Evolutionary conservation across 176 grass and related monocot genomes (phyloP), one percentile per base, ranked within the genome.

Genomic region (Puccinellia tenuiflora): DNA sequence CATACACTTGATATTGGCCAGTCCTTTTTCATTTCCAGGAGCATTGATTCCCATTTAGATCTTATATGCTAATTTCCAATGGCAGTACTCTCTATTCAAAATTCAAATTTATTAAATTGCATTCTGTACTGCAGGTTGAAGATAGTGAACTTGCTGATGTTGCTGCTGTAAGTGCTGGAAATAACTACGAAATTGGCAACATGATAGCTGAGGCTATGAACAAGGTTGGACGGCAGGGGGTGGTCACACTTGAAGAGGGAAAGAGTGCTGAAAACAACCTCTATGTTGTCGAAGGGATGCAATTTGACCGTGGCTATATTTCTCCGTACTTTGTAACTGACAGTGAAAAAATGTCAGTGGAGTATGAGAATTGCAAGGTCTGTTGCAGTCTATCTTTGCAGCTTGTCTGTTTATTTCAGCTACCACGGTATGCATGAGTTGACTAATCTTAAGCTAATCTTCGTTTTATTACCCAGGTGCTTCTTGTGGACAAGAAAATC

Each of bases 311-410:
- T 0, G 91, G 91, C 10, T 93, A 93, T 60, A 94, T 94, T 88
- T 94, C 92, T 69, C 88, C 92, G 1, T 94, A 94, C 83, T 94
- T 94, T 68, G 88, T 94, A 37, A 94, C 92, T 56, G 92, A 94
- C 83, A 88, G 88, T 88, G 92, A 94, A 78, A 90, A 91, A 51
- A 94, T 94, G 91, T 66, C 16, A 72, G 68, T 68, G 33, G 91
- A 93, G 63, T 93, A 90, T 80, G 91, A 93, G 42, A 93, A 93
- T 62, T 93, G 88, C 88, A 93, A 93, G 91, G 91, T 93, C 61
- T 37, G 85, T 3, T 70, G 65, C 51, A 21, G 34, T 35, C 39
- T 74, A 22, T 6, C 31, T 29, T 37, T 20, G 40, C 5, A 7
- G 0, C 15, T 60, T 45, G 5, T 62, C 22, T 50, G 42, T 18